Conservation (phyloP, 2,329 filamentous ascomycete species). For the Colletotrichum eremochloae region DNA sequence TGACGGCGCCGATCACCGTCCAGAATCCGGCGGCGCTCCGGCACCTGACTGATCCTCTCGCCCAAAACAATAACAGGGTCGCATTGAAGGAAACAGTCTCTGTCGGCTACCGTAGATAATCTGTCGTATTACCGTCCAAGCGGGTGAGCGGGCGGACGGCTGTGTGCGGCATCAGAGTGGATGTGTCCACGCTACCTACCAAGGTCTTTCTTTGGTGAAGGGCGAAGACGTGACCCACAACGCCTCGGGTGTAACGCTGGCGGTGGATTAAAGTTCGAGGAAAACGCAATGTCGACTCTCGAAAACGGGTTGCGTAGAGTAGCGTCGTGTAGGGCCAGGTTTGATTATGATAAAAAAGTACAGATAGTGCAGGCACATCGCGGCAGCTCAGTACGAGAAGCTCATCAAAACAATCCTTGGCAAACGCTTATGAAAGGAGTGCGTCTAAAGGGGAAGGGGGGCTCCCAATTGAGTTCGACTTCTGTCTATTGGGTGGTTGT, state of each 20-base stretch:
- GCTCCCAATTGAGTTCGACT: constrained; percentile 12
- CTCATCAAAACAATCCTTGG: constrained; percentile 42
- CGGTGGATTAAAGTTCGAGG: constrained; percentile 28
- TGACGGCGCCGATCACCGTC: constrained; percentile 42
- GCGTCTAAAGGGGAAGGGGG: constrained; percentile 21
- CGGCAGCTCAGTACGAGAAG: constrained; percentile 40
- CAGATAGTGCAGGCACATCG: constrained; percentile 20
- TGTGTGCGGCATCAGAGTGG: constrained; percentile 37
- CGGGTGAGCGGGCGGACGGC: constrained; percentile 30
- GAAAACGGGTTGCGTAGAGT: constrained; percentile 20
- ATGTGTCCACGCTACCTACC: constrained; percentile 33
- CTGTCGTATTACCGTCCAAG: constrained; percentile 35
- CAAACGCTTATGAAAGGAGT: constrained; percentile 40
- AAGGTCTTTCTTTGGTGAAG: constrained; percentile 30
- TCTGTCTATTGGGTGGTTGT: constrained; percentile 19
- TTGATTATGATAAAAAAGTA: constrained; percentile 22
- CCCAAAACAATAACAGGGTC: constrained; percentile 37
- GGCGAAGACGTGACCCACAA: constrained; percentile 27
- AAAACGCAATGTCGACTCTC: constrained; percentile 20
- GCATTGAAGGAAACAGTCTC: constrained; percentile 35
- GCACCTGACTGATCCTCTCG: constrained; percentile 39
- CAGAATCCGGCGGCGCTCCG: constrained; percentile 36
- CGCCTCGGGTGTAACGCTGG: constrained; percentile 35
- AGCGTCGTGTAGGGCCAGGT: constrained; percentile 26
- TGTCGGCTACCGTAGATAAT: constrained; percentile 34